Evolutionary conservation across 164 flowering plant species (phyloP), one percentile per base, ranked within the genome.

Genomic region (Brasenia schreberi): DNA sequence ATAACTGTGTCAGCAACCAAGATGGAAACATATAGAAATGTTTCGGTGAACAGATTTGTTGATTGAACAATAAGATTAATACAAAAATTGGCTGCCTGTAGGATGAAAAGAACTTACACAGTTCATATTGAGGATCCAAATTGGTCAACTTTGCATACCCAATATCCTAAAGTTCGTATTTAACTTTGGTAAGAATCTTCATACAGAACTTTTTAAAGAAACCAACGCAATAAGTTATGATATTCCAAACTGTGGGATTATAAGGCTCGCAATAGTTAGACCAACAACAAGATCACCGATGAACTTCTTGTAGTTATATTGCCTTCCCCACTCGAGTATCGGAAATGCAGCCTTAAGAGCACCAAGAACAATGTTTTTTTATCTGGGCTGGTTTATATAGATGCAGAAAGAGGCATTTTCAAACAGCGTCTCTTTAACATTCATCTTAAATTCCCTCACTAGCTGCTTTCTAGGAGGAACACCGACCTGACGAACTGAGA

Each of bases 241-340:
- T 7, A 45, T 59, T 59, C 62, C 45, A 76, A 87, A 91, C 93
- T 90, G 96, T 73, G 96, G 96, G 69, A 90, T 87, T 78, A 88
- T 83, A 52, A 90, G 87, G 73, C 93, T 90, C 16, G 96, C 96
- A 78, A 90, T 87, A 58, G 93, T 87, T 63, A 90, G 81, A 18
- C 96, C 96, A 4, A 93, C 80, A 66, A 90, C 75, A 11, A 90
- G 62, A 74, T 90, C 96, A 17, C 93, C 90, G 78, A 72, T 77
- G 42, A 90, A 78, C 65, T 82, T 85, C 0, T 44, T 42, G 1
- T 83, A 70, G 67, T 74, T 85, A 74, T 90, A 90, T 49, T 64
- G 63, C 67, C 83, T 72, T 2, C 80, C 87, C 96, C 93, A 90
- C 18, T 81, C 78, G 17, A 87, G 72, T 71, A 90, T 86, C 3